Conservation (phyloP, 2,329 filamentous ascomycete species). For the Penicillium italicum region DNA sequence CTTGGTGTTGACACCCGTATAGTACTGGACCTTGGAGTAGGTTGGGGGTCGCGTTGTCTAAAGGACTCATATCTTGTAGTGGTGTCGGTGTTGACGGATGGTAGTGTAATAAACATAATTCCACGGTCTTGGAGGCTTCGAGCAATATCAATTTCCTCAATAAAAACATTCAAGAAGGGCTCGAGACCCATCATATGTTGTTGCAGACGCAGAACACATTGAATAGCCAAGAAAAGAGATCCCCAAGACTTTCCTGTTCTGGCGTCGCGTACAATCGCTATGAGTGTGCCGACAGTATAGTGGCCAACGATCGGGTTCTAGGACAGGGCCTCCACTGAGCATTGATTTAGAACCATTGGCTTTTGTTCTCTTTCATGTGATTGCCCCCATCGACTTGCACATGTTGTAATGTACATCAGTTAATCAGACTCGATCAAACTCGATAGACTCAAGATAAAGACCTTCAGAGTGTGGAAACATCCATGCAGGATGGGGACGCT, state of each 20-base stretch:
- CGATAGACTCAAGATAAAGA: not conserved
- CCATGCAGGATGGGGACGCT: constrained; percentile 1
- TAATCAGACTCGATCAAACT: not conserved
- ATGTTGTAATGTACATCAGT: not conserved
- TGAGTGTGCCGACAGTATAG: not conserved
- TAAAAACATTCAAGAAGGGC: not conserved
- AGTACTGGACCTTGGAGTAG: too few species aligned
- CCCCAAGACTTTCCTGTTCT: not conserved
- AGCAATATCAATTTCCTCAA: not conserved
- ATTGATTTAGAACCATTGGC: not conserved
- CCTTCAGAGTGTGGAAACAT: not conserved
- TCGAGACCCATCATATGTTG: not conserved
- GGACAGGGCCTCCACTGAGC: not conserved
- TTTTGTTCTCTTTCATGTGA: not conserved
- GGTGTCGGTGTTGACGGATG: not conserved
- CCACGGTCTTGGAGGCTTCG: not conserved
- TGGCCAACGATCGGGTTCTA: not conserved
- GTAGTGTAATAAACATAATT: not conserved
- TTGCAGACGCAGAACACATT: not conserved
- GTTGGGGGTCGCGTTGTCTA: not conserved
- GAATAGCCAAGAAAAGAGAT: not conserved
- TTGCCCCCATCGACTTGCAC: not conserved
- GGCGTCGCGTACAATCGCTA: not conserved
- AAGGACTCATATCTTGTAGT: not conserved
- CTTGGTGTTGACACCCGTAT: not conserved